These are phyloP conservation scores for Ilyonectria sp. DNA, from an alignment of 2,329 filamentous ascomycete genomes.

Conservation along the genomic window DNA sequence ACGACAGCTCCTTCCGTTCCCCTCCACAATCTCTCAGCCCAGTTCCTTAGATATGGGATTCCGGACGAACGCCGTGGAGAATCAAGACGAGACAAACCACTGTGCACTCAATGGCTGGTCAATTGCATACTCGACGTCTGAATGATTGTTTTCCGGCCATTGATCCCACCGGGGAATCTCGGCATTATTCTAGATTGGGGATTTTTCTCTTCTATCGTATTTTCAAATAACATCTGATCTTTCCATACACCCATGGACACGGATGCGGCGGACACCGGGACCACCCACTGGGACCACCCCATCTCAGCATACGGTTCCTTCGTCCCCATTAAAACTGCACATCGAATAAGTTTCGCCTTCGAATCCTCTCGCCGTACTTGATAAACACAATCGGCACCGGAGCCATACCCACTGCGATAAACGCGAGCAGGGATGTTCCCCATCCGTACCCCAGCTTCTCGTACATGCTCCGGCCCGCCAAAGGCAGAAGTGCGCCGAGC, in stretches of 20 bases:
- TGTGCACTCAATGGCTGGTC: neutral
- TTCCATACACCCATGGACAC: conserved; percentile 9
- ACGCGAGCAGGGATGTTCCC: conserved; percentile 61
- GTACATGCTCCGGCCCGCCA: conserved; percentile 66
- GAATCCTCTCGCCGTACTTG: conserved; percentile 55
- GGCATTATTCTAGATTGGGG: conserved; percentile 1
- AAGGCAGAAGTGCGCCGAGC: conserved; percentile 75
- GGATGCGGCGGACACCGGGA: neutral
- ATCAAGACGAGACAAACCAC: neutral
- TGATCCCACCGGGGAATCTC: neutral
- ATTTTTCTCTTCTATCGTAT: conserved; percentile 12
- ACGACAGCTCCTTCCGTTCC: conserved; percentile 12
- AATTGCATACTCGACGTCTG: neutral
- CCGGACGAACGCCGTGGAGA: neutral
- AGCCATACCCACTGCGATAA: conserved; percentile 62
- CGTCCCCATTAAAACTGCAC: conserved; percentile 38
- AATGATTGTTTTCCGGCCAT: neutral
- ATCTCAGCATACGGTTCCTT: conserved; percentile 11
- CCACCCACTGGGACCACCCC: neutral
- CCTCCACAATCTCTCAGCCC: conserved; percentile 21
- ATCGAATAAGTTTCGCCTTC: conserved; percentile 50
- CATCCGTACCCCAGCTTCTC: conserved; percentile 62
- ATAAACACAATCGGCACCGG: conserved; percentile 58
- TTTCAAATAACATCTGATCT: conserved; percentile 20
- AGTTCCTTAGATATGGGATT: conserved; percentile 21